Conservation (phyloP, 306 rosid species). For the Comarum palustre region DNA sequence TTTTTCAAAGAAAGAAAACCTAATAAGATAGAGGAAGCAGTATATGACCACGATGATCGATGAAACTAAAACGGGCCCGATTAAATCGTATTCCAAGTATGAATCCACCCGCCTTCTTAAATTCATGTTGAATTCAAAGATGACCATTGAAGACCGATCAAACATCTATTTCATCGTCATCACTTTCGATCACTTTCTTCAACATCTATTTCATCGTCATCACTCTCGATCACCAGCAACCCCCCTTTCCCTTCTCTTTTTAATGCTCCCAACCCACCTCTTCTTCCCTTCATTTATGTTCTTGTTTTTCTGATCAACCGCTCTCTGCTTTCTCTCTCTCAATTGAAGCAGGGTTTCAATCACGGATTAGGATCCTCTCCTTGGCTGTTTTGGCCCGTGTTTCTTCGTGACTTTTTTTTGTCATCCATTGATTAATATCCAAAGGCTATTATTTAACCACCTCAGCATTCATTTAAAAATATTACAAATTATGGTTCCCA, state of each 20-base stretch:
- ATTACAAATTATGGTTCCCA: too few species aligned
- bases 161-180: constrained; percentile 33
- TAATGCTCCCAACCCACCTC: constrained; percentile 81
- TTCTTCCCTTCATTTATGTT: constrained; percentile 60
- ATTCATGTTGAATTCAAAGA: constrained; percentile 73
- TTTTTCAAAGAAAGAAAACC: background rate
- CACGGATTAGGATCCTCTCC: background rate
- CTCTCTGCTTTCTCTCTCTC: constrained; percentile 32
- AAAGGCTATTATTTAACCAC: too few species aligned
- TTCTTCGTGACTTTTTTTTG: too few species aligned
- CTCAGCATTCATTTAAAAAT: too few species aligned
- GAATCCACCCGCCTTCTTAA: constrained; percentile 80
- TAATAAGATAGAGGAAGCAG: background rate
- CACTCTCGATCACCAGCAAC: constrained; percentile 33
- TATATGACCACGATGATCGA: background rate
- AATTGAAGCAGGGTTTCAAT: constrained; percentile 21
- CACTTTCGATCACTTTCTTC: constrained; percentile 41
- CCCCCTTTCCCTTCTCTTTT: constrained; percentile 36
- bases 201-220: constrained; percentile 37
- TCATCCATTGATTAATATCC: too few species aligned
- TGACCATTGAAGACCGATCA: constrained; percentile 44
- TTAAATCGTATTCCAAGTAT: constrained; percentile 42
- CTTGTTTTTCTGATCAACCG: constrained; percentile 2
- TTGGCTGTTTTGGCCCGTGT: too few species aligned
- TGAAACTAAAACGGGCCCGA: constrained; percentile 17